These are phyloP conservation scores for Penicillium herquei DNA, from an alignment of 495 filamentous ascomycete species.

Conservation along the genomic window DNA sequence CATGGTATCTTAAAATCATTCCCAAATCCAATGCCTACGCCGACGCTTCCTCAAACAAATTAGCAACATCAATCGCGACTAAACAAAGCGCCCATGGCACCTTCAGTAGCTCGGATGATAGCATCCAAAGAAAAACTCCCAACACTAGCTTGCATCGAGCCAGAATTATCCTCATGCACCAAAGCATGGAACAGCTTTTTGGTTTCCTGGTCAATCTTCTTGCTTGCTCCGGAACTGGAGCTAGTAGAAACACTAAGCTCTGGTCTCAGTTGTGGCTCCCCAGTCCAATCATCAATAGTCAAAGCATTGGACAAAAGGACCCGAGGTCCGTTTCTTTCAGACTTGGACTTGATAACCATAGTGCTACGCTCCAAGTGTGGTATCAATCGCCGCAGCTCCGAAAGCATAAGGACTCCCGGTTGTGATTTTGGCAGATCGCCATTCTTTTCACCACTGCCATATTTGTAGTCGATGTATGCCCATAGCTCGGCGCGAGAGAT, in stretches of 20 bases:
- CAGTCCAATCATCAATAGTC: slow-evolving; percentile 40
- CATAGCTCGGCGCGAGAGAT: slow-evolving; percentile 40
- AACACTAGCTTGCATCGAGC: slow-evolving; percentile 5
- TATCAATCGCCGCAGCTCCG: slow-evolving; percentile 31
- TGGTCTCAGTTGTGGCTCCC: slow-evolving; percentile 37
- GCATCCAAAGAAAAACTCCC: slow-evolving; percentile 23
- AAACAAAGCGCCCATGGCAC: slow-evolving; percentile 35
- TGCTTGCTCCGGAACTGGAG: slow-evolving; percentile 12
- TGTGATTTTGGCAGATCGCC: not conserved
- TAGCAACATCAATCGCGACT: slow-evolving; percentile 13
- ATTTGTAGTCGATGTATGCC: slow-evolving; percentile 32
- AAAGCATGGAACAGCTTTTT: slow-evolving; percentile 42
- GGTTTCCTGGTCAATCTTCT: slow-evolving; percentile 36
- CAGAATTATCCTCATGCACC: slow-evolving; percentile 24
- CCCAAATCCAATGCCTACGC: slow-evolving; percentile 6
- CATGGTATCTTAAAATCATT: slow-evolving; percentile 20
- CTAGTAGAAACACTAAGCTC: slow-evolving; percentile 33
- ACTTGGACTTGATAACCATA: slow-evolving; percentile 35
- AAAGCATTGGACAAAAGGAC: slow-evolving; percentile 36
- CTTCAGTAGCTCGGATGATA: slow-evolving; percentile 36
- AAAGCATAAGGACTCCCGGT: slow-evolving; percentile 14
- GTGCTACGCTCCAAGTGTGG: slow-evolving; percentile 41
- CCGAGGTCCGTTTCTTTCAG: slow-evolving; percentile 9
- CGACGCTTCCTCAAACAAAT: slow-evolving; percentile 8
- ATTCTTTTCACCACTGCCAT: slow-evolving; percentile 8